phyloP scores from a whole-genome alignment of 805 yeast species.

The Isabelozyma rhagii region DNA sequence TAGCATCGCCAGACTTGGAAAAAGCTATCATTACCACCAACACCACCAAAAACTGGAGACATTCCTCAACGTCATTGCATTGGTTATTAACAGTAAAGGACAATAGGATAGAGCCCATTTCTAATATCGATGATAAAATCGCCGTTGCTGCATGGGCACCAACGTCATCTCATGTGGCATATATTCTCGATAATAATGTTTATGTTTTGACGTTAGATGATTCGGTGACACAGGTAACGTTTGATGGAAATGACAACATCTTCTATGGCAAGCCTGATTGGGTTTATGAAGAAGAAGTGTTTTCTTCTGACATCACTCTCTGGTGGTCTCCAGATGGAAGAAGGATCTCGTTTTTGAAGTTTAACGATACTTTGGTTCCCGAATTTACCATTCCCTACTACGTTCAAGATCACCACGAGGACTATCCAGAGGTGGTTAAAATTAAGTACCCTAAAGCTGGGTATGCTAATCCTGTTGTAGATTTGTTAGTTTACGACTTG shows the following conservation, averaged over 20 bases:
- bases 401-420: slow-evolving; percentile 29
- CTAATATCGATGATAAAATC: slow-evolving; percentile 18
- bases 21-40: slow-evolving; percentile 60
- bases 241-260: slow-evolving; percentile 50
- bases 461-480: slow-evolving; percentile 51
- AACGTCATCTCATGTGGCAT: slow-evolving; percentile 50
- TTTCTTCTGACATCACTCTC: slow-evolving; percentile 52
- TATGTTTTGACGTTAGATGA: slow-evolving; percentile 42
- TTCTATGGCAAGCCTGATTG: slow-evolving; percentile 76
- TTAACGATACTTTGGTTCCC: slow-evolving; percentile 60
- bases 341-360: slow-evolving; percentile 49
- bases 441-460: slow-evolving; percentile 75
- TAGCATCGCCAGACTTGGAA: slow-evolving; percentile 65
- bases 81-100: slow-evolving; percentile 57
- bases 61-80: slow-evolving; percentile 59
- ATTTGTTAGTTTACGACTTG: slow-evolving; percentile 43
- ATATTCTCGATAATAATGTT: slow-evolving; percentile 54
- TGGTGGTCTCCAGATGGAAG: slow-evolving; percentile 76
- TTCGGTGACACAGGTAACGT: slow-evolving; percentile 34
- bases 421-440: slow-evolving; percentile 44
- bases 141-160: slow-evolving; percentile 68
- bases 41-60: slow-evolving; percentile 65
- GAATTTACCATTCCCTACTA: slow-evolving; percentile 51
- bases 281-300: slow-evolving; percentile 82
- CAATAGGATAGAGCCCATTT: slow-evolving; percentile 23